These are phyloP conservation scores for Aristolochia fimbriata DNA, from an alignment of 164 flowering plant genomes.

Conservation along the genomic window DNA sequence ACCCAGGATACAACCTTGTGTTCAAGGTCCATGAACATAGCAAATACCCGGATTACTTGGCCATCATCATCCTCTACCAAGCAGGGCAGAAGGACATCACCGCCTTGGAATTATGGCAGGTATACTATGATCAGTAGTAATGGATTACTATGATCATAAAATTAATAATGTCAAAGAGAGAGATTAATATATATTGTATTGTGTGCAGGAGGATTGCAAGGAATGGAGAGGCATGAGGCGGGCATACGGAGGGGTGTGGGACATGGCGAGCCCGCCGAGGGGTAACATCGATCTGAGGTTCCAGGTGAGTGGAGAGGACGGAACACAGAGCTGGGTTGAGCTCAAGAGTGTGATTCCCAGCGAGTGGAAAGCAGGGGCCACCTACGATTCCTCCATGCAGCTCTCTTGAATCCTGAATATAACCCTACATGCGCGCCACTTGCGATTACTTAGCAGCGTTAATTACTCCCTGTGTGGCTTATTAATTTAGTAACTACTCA, in stretches of 20 bases:
- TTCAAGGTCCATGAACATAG: slow-evolving; percentile 63
- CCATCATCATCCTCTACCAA: slow-evolving; percentile 49
- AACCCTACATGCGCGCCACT: too few species aligned
- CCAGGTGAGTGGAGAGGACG: slow-evolving; percentile 33
- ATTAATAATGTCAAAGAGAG: too few species aligned
- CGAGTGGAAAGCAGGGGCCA: slow-evolving; percentile 64
- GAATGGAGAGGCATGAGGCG: slow-evolving; percentile 64
- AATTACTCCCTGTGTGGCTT: too few species aligned
- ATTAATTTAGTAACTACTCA: too few species aligned
- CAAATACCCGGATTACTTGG: slow-evolving; percentile 52
- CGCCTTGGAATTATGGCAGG: slow-evolving; percentile 66
- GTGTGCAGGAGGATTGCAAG: slow-evolving; percentile 47
- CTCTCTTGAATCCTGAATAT: slow-evolving; percentile 19
- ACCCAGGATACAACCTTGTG: slow-evolving; percentile 34
- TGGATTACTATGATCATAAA: too few species aligned
- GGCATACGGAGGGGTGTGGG: slow-evolving; percentile 52
- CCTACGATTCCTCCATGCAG: slow-evolving; percentile 48
- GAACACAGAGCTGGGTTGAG: slow-evolving; percentile 32
- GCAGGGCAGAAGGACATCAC: slow-evolving; percentile 44
- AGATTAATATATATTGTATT: too few species aligned
- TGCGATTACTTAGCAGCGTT: too few species aligned
- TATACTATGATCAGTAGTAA: too few species aligned
- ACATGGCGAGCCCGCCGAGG: slow-evolving; percentile 26
- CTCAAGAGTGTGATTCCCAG: slow-evolving; percentile 34
- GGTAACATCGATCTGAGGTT: slow-evolving; percentile 44